Evolutionary conservation across 176 grass and related monocot genomes (phyloP).

Genomic region (Lolium multiflorum): DNA sequence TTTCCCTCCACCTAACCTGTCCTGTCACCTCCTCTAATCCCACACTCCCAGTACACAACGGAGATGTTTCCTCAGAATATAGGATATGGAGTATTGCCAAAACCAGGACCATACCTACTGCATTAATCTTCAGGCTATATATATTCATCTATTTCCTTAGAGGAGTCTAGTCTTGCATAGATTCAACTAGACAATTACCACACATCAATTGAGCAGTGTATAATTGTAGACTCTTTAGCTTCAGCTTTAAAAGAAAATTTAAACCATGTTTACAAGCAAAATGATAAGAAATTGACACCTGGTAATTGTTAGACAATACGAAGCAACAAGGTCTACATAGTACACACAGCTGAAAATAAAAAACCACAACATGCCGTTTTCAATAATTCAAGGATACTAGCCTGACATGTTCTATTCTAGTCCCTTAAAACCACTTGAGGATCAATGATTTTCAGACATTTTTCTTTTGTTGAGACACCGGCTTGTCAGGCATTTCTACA

Average conservation of each 20-base stretch:
- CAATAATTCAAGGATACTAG: slow-evolving; percentile 8
- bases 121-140: neutral
- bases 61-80: slow-evolving; percentile 15
- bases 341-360: slow-evolving; percentile 8
- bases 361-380: neutral
- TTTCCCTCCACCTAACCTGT: neutral
- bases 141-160: neutral
- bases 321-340: neutral
- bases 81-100: neutral
- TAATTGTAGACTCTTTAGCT: neutral
- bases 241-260: neutral
- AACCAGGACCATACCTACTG: slow-evolving; percentile 10
- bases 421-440: neutral
- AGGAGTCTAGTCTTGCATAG: neutral
- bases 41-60: neutral
- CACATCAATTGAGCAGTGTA: neutral
- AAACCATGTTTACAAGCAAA: neutral
- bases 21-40: slow-evolving; percentile 4
- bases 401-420: slow-evolving; percentile 13
- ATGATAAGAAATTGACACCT: neutral
- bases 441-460: neutral
- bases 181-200: neutral
- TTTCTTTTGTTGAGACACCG: neutral
- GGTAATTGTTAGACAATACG: neutral
- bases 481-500: slow-evolving; percentile 14